Evolutionary conservation across 2,329 filamentous ascomycete species (phyloP).

Genomic region (Cadophora sp.): DNA sequence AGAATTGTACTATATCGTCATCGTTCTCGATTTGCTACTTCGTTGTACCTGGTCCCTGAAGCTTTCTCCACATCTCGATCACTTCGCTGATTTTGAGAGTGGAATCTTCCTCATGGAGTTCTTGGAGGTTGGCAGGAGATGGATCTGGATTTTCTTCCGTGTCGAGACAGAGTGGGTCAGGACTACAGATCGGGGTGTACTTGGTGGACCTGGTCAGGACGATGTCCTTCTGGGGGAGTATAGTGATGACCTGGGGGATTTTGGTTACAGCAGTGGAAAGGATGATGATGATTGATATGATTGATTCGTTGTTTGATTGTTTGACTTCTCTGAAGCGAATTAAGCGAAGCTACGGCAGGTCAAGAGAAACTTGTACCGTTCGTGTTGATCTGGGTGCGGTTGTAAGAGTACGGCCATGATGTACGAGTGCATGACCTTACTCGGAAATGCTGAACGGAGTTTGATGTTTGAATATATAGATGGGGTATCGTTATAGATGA

Average conservation of each 20-base stretch:
- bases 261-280: constrained; percentile 17
- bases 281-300: constrained; percentile 19
- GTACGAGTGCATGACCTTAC: not conserved
- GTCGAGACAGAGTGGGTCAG: constrained; percentile 92
- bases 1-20: constrained; percentile 81
- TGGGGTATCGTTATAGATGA: constrained; percentile 4
- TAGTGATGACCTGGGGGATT: constrained; percentile 50
- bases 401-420: constrained; percentile 5
- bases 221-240: constrained; percentile 80
- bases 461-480: constrained; percentile 9
- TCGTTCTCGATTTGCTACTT: constrained; percentile 78
- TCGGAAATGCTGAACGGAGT: not conserved
- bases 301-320: not conserved
- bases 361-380: not conserved
- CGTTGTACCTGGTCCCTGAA: constrained; percentile 93
- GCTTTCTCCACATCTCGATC: constrained; percentile 80
- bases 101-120: constrained; percentile 89
- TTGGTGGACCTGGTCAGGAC: constrained; percentile 64
- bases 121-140: constrained; percentile 85
- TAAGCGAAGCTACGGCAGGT: not conserved
- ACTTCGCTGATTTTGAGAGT: constrained; percentile 84
- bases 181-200: constrained; percentile 47
- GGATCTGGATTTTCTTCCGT: constrained; percentile 97
- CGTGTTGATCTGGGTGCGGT: not conserved
- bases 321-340: not conserved